These are phyloP conservation scores for Vigna hirtella DNA, from an alignment of 306 rosid species.

Conservation along the genomic window DNA sequence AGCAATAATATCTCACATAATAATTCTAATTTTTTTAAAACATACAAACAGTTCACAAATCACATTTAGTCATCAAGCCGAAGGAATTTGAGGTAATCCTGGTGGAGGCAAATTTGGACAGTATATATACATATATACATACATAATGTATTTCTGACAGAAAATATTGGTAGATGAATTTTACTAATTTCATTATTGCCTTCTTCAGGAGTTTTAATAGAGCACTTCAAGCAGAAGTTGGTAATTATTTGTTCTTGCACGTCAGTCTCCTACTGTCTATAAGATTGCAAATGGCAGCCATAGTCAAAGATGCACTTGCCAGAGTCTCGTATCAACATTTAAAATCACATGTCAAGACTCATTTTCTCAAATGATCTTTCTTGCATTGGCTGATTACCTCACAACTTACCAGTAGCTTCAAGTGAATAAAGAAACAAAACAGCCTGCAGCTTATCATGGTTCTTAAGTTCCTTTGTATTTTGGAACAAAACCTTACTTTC, in stretches of 20 bases:
- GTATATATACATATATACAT: not conserved
- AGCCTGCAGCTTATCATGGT: not conserved
- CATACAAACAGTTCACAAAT: not conserved
- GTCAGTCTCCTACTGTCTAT: not conserved
- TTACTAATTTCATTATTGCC: not conserved
- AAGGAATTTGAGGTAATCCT: constrained; percentile 1
- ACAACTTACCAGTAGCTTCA: constrained; percentile 17
- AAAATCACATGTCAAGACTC: constrained; percentile 4
- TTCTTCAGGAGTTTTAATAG: constrained; percentile 15
- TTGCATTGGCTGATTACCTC: not conserved
- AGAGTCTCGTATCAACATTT: constrained; percentile 3
- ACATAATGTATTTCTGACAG: not conserved
- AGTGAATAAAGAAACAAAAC: constrained; percentile 5
- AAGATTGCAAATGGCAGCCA: constrained; percentile 22
- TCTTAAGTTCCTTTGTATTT: too few species aligned
- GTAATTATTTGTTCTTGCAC: constrained; percentile 7
- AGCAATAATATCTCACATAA: not conserved
- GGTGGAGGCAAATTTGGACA: not conserved
- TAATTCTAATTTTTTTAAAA: not conserved
- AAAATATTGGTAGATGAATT: not conserved
- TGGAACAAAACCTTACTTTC: too few species aligned
- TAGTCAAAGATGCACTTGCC: constrained; percentile 2
- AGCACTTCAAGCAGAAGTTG: constrained; percentile 7
- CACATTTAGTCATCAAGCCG: not conserved
- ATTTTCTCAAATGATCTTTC: not conserved